Evolutionary conservation across 257 asterid genomes (phyloP).

Genomic region (Fraxinus pennsylvanica): DNA sequence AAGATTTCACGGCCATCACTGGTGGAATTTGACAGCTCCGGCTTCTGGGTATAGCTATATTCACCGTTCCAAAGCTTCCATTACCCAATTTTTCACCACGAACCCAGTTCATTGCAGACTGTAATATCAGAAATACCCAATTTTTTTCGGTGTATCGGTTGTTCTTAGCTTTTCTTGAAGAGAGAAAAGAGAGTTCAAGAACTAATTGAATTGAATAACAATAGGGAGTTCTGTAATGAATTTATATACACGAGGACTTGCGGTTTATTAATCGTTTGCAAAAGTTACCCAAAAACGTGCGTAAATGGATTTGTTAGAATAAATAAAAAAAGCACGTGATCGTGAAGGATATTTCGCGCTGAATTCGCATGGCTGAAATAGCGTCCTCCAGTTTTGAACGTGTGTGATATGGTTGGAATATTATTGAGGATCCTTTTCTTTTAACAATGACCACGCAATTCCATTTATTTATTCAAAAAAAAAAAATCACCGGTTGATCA

Average conservation of each 20-base stretch:
- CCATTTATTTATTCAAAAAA: neutral
- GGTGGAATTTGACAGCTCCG: neutral
- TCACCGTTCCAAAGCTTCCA: conserved; percentile 24
- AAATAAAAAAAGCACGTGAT: neutral
- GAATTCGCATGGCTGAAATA: neutral
- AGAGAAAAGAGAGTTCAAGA: neutral
- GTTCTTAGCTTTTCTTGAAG: neutral
- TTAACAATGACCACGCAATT: conserved; percentile 6
- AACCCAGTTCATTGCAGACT: conserved; percentile 19
- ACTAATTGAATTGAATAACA: neutral
- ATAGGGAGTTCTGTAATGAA: neutral
- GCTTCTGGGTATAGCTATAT: conserved; percentile 19
- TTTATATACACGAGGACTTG: neutral
- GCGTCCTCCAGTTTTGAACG: neutral
- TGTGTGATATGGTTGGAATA: neutral
- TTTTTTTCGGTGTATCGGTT: neutral
- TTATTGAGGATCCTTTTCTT: neutral
- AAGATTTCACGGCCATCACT: conserved; percentile 25
- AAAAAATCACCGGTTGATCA: neutral
- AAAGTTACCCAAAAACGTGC: neutral
- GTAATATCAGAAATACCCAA: neutral
- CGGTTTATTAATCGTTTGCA: neutral
- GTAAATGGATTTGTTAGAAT: neutral
- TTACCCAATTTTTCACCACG: conserved; percentile 23
- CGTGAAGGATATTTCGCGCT: neutral